These are phyloP conservation scores for Lenzites betulinus DNA, from an alignment of 768 basidiomycete species.

Conservation along the genomic window DNA sequence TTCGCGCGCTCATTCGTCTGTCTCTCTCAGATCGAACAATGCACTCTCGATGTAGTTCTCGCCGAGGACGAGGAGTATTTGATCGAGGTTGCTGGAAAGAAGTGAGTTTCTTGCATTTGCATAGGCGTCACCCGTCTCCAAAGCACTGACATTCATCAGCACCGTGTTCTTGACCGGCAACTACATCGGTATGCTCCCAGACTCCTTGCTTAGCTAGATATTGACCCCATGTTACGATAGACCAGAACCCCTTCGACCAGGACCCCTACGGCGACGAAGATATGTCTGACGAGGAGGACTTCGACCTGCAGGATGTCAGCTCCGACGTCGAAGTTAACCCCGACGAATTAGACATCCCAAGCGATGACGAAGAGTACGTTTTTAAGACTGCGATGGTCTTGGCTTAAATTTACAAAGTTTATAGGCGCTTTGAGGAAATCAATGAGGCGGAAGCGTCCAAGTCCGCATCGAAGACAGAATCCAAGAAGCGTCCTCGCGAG, in stretches of 20 bases:
- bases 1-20: background rate
- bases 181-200: conserved; percentile 79
- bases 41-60: conserved; percentile 67
- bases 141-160: conserved; percentile 36
- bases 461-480: conserved; percentile 14
- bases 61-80: conserved; percentile 63
- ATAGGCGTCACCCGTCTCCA: background rate
- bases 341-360: conserved; percentile 51
- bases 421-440: conserved; percentile 76
- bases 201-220: too few species aligned
- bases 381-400: too few species aligned
- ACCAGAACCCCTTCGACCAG: conserved; percentile 52
- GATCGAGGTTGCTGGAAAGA: conserved; percentile 79
- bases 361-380: conserved; percentile 43
- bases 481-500: conserved; percentile 71
- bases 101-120: conserved; percentile 46
- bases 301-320: conserved; percentile 72
- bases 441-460: conserved; percentile 38
- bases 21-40: conserved; percentile 71
- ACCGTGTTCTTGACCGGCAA: conserved; percentile 81
- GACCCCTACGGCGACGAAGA: conserved; percentile 53
- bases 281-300: conserved; percentile 52
- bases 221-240: conserved; percentile 34
- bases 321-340: conserved; percentile 81
- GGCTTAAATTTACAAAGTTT: too few species aligned